Evolutionary conservation across 495 filamentous ascomycete genomes (phyloP).

Genomic region (Penicillium samsonianum): DNA sequence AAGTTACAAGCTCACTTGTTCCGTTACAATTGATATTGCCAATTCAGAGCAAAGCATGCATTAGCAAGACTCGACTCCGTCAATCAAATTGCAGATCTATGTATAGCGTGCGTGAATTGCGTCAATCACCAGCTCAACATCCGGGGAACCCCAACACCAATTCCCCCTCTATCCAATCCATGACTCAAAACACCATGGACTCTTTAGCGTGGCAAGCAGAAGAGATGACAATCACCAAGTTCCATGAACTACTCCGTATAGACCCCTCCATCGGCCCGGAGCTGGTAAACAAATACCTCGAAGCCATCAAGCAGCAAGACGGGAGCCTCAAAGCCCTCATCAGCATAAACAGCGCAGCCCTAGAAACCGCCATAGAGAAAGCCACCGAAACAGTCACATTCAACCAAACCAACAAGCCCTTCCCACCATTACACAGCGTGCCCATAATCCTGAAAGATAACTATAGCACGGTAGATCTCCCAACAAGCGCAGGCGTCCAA

Average conservation of each 20-base stretch:
- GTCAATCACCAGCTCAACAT: neutral
- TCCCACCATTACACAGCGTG: conserved; percentile 46
- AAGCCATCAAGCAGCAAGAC: conserved; percentile 57
- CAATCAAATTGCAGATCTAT: neutral
- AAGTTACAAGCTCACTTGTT: neutral
- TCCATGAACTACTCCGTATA: conserved; percentile 54
- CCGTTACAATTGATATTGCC: neutral
- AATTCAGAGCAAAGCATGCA: neutral
- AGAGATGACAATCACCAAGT: conserved; percentile 56
- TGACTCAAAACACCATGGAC: neutral
- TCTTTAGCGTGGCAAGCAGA: conserved; percentile 1
- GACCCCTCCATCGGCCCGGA: conserved; percentile 50
- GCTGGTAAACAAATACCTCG: conserved; percentile 55
- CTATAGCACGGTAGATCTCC: conserved; percentile 52
- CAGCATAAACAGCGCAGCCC: conserved; percentile 50
- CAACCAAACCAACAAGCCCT: conserved; percentile 6
- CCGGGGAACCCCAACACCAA: conserved; percentile 1
- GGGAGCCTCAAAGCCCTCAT: conserved; percentile 58
- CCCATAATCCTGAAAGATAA: conserved; percentile 67
- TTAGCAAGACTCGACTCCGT: neutral
- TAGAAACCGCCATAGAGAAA: conserved; percentile 45
- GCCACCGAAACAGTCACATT: conserved; percentile 50
- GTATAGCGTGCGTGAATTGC: neutral
- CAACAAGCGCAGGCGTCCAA: conserved; percentile 56
- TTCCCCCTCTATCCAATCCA: neutral